A percentile compares a stretch with the other conserved stretches of the same genome.
Evolutionary conservation across 2,329 filamentous ascomycete genomes (phyloP).

Genomic region (Zymoseptoria pseudotritici): DNA sequence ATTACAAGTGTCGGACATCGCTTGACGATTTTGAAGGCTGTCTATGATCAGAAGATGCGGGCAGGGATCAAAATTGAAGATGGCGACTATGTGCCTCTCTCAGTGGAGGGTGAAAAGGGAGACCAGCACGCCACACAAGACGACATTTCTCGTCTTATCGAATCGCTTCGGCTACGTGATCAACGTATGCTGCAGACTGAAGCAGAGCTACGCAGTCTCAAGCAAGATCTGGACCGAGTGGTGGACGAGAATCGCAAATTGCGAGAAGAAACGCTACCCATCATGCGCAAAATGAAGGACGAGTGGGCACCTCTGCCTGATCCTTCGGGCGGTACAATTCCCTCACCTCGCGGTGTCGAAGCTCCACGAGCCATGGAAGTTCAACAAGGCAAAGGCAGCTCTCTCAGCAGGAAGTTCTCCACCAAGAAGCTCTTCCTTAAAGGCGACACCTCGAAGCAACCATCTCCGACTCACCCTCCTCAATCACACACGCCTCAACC

Average conservation of each 20-base stretch:
- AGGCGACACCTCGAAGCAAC: conserved; percentile 39
- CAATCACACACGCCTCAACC: conserved; percentile 22
- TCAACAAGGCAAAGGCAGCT: conserved; percentile 36
- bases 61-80: conserved; percentile 86
- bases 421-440: conserved; percentile 46
- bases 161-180: conserved; percentile 81
- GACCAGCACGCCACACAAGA: conserved; percentile 85
- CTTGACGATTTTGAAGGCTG: conserved; percentile 86
- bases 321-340: conserved; percentile 29
- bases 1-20: conserved; percentile 89
- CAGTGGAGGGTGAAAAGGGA: conserved; percentile 79
- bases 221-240: conserved; percentile 41
- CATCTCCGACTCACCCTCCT: conserved; percentile 42
- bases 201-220: conserved; percentile 71
- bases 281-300: conserved; percentile 86
- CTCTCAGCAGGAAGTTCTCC: conserved; percentile 46
- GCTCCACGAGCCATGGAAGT: conserved; percentile 16
- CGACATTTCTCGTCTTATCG: conserved; percentile 84
- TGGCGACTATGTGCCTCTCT: conserved; percentile 87
- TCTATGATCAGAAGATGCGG: conserved; percentile 92
- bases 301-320: conserved; percentile 77
- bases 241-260: conserved; percentile 80
- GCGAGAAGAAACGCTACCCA: conserved; percentile 83
- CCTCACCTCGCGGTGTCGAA: conserved; percentile 28
- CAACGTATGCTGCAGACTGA: conserved; percentile 81